Percentiles rank a stretch among this genome's conserved stretches.
phyloP scores from a whole-genome alignment of 1,284 basidiomycete genomes.

The Singerocomus inundabilis region DNA sequence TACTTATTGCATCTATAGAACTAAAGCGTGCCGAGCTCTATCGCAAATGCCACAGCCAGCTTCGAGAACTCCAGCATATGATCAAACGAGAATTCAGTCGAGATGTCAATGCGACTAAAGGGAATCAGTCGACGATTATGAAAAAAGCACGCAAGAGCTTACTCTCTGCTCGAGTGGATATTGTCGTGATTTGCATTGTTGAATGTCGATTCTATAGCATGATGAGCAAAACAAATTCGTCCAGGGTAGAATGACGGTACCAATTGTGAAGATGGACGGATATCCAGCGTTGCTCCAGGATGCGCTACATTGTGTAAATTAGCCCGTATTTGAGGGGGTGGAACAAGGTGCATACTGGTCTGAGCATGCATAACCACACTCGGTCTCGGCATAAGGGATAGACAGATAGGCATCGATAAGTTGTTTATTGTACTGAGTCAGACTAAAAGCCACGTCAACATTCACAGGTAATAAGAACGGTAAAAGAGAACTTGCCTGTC shows the following conservation, averaged over 20 bases:
- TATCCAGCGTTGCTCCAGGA: conserved; percentile 87
- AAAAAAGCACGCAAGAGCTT: conserved; percentile 34
- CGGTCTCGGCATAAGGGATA: conserved; percentile 76
- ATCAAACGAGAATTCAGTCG: conserved; percentile 80
- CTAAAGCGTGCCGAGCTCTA: conserved; percentile 66
- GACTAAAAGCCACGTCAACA: conserved; percentile 38
- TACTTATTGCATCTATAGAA: neutral
- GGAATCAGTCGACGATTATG: conserved; percentile 18
- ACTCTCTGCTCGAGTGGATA: conserved; percentile 84
- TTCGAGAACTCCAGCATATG: conserved; percentile 90
- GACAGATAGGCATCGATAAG: conserved; percentile 77
- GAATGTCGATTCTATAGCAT: conserved; percentile 61
- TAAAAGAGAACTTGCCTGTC: conserved; percentile 41
- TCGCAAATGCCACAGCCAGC: conserved; percentile 80
- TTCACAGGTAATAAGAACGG: neutral
- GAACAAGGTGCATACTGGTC: conserved; percentile 64
- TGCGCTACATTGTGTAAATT: conserved; percentile 48
- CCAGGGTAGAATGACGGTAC: conserved; percentile 42
- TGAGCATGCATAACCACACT: conserved; percentile 94
- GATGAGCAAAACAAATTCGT: conserved; percentile 12
- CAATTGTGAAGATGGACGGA: conserved; percentile 79
- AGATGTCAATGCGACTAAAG: conserved; percentile 75
- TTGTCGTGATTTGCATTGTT: conserved; percentile 69
- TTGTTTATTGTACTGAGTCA: conserved; percentile 79
- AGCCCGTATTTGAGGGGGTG: conserved; percentile 27